phyloP scores from a whole-genome alignment of 2,329 filamentous ascomycete genomes.

The Alternaria sp. region DNA sequence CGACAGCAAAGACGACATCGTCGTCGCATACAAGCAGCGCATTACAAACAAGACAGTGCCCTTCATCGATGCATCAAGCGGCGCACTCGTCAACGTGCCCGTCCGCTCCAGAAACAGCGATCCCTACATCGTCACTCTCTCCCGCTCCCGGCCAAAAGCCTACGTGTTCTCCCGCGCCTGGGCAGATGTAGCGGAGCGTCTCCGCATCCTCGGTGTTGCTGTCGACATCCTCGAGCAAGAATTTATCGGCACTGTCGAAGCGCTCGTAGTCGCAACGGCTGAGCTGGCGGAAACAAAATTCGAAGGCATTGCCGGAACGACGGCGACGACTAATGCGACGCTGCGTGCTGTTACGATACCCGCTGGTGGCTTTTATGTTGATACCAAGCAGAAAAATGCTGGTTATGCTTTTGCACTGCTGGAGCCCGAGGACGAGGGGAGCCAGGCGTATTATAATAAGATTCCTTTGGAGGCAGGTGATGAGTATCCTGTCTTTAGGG shows the following conservation, averaged over 20 bases:
- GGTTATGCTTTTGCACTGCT: background rate
- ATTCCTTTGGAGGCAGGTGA: background rate
- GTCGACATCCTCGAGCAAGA: slow-evolving; percentile 31
- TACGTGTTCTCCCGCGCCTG: slow-evolving; percentile 39
- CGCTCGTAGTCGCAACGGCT: slow-evolving; percentile 29
- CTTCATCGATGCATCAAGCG: background rate
- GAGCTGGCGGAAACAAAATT: slow-evolving; percentile 6
- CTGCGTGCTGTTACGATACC: background rate
- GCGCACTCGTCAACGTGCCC: background rate
- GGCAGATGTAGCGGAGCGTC: slow-evolving; percentile 28
- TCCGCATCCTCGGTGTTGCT: slow-evolving; percentile 33
- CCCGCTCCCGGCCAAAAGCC: slow-evolving; percentile 29
- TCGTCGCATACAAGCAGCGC: background rate
- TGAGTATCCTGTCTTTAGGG: background rate
- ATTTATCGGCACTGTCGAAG: slow-evolving; percentile 31
- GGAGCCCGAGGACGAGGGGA: background rate
- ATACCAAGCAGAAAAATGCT: background rate
- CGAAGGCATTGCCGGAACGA: background rate
- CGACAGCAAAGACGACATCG: background rate
- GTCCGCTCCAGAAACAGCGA: slow-evolving; percentile 21
- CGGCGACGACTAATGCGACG: background rate
- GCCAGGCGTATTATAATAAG: background rate
- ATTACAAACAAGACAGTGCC: background rate
- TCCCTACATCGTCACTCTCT: slow-evolving; percentile 27
- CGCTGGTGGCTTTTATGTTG: background rate